A percentile compares a stretch with the other conserved stretches of the same genome.
These are phyloP conservation scores for Monosporascus sp. DNA, from an alignment of 2,329 filamentous ascomycete genomes.

Conservation along the genomic window DNA sequence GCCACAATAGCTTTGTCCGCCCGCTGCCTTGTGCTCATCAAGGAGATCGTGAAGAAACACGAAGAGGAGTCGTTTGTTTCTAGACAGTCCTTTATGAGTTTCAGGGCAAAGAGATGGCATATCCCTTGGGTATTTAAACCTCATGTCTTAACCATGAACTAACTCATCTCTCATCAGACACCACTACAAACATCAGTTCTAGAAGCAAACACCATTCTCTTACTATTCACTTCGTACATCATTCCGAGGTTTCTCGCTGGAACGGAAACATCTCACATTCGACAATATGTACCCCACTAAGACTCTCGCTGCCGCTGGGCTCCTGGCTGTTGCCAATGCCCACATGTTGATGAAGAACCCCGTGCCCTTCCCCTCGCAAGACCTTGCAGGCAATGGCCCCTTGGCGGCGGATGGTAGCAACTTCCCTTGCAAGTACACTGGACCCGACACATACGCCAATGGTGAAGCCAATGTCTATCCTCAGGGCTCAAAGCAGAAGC, in stretches of 20 bases:
- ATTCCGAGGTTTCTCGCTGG: slow-evolving; percentile 32
- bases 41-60: background rate
- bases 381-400: slow-evolving; percentile 53
- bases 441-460: slow-evolving; percentile 38
- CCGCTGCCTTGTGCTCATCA: background rate
- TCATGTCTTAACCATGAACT: background rate
- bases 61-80: slow-evolving; percentile 1
- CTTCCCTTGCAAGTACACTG: slow-evolving; percentile 78
- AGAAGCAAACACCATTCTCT: slow-evolving; percentile 11
- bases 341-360: slow-evolving; percentile 75
- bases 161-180: background rate
- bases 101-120: background rate
- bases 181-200: background rate
- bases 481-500: slow-evolving; percentile 54
- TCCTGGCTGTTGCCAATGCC: slow-evolving; percentile 57
- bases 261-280: slow-evolving; percentile 29
- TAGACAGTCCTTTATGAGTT: background rate
- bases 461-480: slow-evolving; percentile 53
- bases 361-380: slow-evolving; percentile 47
- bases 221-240: slow-evolving; percentile 16
- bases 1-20: slow-evolving; percentile 12
- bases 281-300: slow-evolving; percentile 47
- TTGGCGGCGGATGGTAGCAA: slow-evolving; percentile 54
- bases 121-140: background rate
- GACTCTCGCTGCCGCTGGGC: slow-evolving; percentile 46